A percentile compares a stretch with the other conserved stretches of the same genome.
phyloP scores from a whole-genome alignment of 768 basidiomycete species.

The Serendipita sp. region DNA sequence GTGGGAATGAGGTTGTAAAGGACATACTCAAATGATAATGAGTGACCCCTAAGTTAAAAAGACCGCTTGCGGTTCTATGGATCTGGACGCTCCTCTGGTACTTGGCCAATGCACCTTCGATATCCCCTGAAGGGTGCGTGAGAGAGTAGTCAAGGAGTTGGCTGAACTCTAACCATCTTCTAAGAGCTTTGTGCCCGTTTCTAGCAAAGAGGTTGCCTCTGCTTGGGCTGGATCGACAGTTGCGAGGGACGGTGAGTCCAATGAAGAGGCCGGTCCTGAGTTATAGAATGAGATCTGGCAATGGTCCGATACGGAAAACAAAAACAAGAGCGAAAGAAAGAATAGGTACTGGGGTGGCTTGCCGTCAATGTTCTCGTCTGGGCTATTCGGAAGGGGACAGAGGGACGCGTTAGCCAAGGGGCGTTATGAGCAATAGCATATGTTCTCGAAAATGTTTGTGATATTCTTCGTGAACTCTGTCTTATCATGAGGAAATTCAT shows the following conservation, averaged over 20 bases:
- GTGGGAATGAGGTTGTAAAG: not conserved
- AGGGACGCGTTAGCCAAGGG: not conserved
- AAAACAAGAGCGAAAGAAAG: no score
- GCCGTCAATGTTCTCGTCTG: no score
- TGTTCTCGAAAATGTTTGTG: not conserved
- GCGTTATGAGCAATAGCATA: not conserved
- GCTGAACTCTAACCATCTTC: slow-evolving; percentile 40
- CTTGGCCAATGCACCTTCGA: slow-evolving; percentile 55
- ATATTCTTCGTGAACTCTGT: not conserved
- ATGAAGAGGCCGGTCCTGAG: not conserved
- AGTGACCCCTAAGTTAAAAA: slow-evolving; percentile 80
- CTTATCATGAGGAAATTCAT: not conserved
- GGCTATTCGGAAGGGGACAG: not conserved
- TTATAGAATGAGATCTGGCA: not conserved
- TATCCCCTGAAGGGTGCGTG: slow-evolving; percentile 25
- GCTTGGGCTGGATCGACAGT: slow-evolving; percentile 66
- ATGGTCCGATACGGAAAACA: not conserved
- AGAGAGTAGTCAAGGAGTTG: not conserved
- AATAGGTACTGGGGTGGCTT: no score
- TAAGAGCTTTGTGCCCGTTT: slow-evolving; percentile 66
- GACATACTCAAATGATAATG: slow-evolving; percentile 73
- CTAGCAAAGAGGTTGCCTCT: slow-evolving; percentile 63
- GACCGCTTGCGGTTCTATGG: slow-evolving; percentile 58
- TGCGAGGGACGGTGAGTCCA: slow-evolving; percentile 47
- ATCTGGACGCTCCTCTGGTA: slow-evolving; percentile 71